Base-by-base conservation (phyloP, 306 rosid genomes). In the Erythrophleum fordii region DNA sequence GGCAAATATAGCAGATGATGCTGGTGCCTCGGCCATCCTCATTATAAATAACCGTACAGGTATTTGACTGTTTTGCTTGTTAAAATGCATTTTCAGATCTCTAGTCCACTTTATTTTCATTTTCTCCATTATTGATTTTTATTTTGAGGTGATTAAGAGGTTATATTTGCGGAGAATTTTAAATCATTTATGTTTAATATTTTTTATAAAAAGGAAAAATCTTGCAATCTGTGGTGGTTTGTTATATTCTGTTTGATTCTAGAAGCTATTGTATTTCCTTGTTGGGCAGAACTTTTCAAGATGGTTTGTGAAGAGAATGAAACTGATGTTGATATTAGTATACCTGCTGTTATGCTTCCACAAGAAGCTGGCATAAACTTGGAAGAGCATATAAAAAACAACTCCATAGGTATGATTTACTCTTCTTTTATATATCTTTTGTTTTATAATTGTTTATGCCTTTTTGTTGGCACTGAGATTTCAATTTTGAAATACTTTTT, bases 331-430 rank as follows among this genome's bases (percentile, higher is more conserved):
- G 62, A 64, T 71, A 93, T 95, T 75, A 72, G 86, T 80, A 95
- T 95, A 80, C 99, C 99, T 78, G 91, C 95, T 80, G 99, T 95
- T 48, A 93, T 95, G 99, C 97, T 95, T 75, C 99, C 99, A 49
- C 94, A 90, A 81, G 87, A 91, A 73, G 97, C 91, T 86, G 99
- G 99, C 58, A 67, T 48, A 46, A 86, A 72, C 69, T 39, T 95
- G 84, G 94, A 93, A 91, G 81, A 73, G 56, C 84, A 88, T 80
- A 77, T 95, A 77, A 78, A 67, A 76, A 88, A 83, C 76, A 83
- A 89, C 66, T 88, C 88, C 81, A 69, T n/a, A 28, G 97, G 99
- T 89, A 81, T 77, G 88, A 16, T 69, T 61, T 39, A 48, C 49
- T 62, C 52, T 68, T 56, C 68, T 14, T 42, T 28, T 58, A 69